Evolutionary conservation across 2,329 filamentous ascomycete genomes (phyloP).

Genomic region (Penicillium aurantiogriseum): DNA sequence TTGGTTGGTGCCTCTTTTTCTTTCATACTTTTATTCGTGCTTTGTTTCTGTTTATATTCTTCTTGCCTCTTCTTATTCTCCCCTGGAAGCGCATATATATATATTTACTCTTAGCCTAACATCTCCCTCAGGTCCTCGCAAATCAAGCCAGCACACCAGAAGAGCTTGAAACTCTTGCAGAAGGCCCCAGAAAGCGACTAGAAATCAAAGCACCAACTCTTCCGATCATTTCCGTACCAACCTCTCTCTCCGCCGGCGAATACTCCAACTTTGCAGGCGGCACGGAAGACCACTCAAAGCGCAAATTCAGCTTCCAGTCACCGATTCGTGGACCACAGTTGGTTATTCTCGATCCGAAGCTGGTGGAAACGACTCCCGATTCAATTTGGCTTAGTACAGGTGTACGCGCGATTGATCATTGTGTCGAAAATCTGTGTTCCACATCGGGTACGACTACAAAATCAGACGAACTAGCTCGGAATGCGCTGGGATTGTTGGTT

Average conservation of each 20-base stretch:
- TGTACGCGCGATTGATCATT: constrained; percentile 58
- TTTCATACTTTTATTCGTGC: background rate
- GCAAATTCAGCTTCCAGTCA: constrained; percentile 38
- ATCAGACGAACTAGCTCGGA: constrained; percentile 39
- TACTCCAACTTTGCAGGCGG: constrained; percentile 44
- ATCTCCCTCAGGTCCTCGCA: constrained; percentile 42
- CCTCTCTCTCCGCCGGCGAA: constrained; percentile 44
- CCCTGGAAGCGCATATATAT: background rate
- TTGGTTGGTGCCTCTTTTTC: constrained; percentile 34
- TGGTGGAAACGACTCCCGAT: constrained; percentile 53
- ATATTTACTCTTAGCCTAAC: constrained; percentile 3
- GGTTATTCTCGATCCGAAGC: constrained; percentile 56
- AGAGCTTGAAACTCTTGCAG: constrained; percentile 40
- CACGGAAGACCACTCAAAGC: constrained; percentile 36
- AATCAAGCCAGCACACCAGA: constrained; percentile 45
- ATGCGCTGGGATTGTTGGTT: constrained; percentile 45
- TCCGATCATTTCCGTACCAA: constrained; percentile 43
- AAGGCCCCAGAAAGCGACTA: constrained; percentile 27
- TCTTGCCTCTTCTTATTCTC: background rate
- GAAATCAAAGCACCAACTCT: constrained; percentile 28
- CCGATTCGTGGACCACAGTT: constrained; percentile 49
- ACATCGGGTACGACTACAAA: constrained; percentile 31
- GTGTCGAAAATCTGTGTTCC: constrained; percentile 56
- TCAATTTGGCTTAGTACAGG: constrained; percentile 59
- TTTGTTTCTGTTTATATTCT: background rate